These are phyloP conservation scores for Allodekkera sacchari DNA, from an alignment of 805 yeast genomes.

Conservation along the genomic window DNA sequence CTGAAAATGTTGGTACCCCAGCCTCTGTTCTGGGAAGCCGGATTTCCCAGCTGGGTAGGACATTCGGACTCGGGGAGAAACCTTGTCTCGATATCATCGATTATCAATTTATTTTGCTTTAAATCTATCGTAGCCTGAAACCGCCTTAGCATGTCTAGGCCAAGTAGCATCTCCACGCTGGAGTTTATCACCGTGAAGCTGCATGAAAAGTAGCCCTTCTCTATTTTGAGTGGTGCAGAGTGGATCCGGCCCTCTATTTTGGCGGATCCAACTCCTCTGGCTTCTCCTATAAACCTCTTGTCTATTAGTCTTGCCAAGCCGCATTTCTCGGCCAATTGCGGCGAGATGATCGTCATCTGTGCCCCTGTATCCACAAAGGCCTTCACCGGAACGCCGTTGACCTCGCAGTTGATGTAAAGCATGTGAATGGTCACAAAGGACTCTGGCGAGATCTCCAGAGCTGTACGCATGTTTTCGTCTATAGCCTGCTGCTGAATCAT, in stretches of 20 bases:
- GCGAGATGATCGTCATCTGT: conserved; percentile 76
- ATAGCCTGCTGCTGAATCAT: conserved; percentile 62
- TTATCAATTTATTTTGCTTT: conserved; percentile 49
- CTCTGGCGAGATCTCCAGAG: conserved; percentile 86
- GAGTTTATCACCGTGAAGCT: conserved; percentile 64
- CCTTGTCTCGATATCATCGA: conserved; percentile 65
- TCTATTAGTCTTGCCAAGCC: conserved; percentile 71
- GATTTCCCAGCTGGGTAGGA: conserved; percentile 29
- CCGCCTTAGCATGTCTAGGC: conserved; percentile 85
- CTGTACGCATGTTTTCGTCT: conserved; percentile 71
- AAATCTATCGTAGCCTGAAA: conserved; percentile 81
- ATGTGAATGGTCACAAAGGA: conserved; percentile 74
- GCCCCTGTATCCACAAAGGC: conserved; percentile 98
- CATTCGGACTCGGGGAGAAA: conserved; percentile 71
- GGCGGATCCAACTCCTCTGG: conserved; percentile 84
- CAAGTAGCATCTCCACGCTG: conserved; percentile 64
- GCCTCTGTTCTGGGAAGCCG: not conserved
- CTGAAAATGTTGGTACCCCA: conserved; percentile 28
- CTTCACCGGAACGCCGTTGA: conserved; percentile 73
- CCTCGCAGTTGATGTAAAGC: conserved; percentile 71
- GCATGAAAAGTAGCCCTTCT: conserved; percentile 54
- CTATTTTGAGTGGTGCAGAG: conserved; percentile 78
- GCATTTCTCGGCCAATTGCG: conserved; percentile 64
- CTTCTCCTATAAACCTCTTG: conserved; percentile 70
- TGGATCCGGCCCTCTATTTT: conserved; percentile 79